A percentile compares a stretch with the other conserved stretches of the same genome.
These are phyloP conservation scores for Capronia americana DNA, from an alignment of 2,329 filamentous ascomycete species.

Conservation along the genomic window DNA sequence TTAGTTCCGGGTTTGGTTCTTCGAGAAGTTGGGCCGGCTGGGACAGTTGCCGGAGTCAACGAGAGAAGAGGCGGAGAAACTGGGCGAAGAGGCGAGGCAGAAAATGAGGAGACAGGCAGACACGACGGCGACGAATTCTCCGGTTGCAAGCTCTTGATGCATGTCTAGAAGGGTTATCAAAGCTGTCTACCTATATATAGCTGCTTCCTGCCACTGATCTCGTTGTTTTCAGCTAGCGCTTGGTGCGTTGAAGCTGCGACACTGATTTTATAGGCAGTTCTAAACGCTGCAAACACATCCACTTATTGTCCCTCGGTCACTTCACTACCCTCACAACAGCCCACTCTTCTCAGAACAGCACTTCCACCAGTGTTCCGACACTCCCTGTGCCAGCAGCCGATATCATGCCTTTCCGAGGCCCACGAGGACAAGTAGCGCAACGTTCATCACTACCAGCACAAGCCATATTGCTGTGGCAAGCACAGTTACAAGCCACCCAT, in stretches of 20 bases:
- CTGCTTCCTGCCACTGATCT: not conserved
- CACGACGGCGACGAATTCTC: conserved; percentile 11
- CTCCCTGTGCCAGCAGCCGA: not conserved
- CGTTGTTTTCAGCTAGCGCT: not conserved
- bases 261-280: not conserved
- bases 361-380: not conserved
- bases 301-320: not conserved
- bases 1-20: conserved; percentile 37
- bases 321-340: not conserved
- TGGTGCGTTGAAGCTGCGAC: not conserved
- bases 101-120: conserved; percentile 22
- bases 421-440: conserved; percentile 73
- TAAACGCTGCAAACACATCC: not conserved
- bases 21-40: conserved; percentile 29
- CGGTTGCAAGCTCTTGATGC: conserved; percentile 8
- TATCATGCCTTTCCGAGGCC: conserved; percentile 59
- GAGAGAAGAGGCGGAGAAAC: conserved; percentile 29
- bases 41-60: conserved; percentile 34
- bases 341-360: not conserved
- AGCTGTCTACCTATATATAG: not conserved
- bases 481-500: conserved; percentile 68
- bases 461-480: conserved; percentile 72
- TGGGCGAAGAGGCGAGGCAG: conserved; percentile 33
- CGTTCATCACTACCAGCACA: conserved; percentile 77
- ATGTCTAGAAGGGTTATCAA: not conserved